Percentiles rank a stretch among this genome's conserved stretches.
These are phyloP conservation scores for Puccinia sorghi DNA, from an alignment of 1,284 basidiomycete genomes.

Conservation along the genomic window DNA sequence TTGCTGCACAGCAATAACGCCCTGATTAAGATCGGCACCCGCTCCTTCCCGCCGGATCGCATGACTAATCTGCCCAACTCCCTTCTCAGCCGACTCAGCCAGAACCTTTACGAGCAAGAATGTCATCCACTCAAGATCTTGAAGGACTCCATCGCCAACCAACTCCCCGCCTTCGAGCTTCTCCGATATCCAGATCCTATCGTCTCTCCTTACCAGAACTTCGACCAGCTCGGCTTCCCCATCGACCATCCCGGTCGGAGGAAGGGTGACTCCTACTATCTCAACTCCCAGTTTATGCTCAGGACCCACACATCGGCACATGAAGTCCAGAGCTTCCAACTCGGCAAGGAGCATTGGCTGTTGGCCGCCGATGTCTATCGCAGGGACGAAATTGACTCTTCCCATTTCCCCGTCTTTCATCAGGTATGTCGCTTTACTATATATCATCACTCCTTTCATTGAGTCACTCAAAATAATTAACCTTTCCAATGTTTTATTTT, in stretches of 20 bases:
- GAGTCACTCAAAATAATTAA: no score
- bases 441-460: not conserved
- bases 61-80: conserved; percentile 82
- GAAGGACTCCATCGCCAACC: conserved; percentile 77
- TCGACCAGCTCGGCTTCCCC: conserved; percentile 94
- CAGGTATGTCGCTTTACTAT: conserved; percentile 57
- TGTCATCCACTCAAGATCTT: conserved; percentile 85
- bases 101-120: conserved; percentile 72
- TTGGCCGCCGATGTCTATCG: conserved; percentile 98
- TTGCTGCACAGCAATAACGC: not conserved
- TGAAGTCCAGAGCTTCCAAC: conserved; percentile 85
- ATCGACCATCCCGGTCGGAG: conserved; percentile 88
- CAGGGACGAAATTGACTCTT: conserved; percentile 95
- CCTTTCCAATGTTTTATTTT: not conserved
- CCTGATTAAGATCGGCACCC: not conserved
- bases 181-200: conserved; percentile 74
- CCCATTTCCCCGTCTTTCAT: conserved; percentile 98
- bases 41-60: conserved; percentile 68
- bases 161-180: conserved; percentile 64
- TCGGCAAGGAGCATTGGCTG: conserved; percentile 78
- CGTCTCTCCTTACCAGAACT: conserved; percentile 88
- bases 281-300: conserved; percentile 85
- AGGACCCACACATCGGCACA: conserved; percentile 97
- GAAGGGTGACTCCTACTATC: conserved; percentile 90
- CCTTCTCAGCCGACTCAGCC: conserved; percentile 73